Evolutionary conservation across 495 filamentous ascomycete species (phyloP).

Genomic region (Podospora sp.): DNA sequence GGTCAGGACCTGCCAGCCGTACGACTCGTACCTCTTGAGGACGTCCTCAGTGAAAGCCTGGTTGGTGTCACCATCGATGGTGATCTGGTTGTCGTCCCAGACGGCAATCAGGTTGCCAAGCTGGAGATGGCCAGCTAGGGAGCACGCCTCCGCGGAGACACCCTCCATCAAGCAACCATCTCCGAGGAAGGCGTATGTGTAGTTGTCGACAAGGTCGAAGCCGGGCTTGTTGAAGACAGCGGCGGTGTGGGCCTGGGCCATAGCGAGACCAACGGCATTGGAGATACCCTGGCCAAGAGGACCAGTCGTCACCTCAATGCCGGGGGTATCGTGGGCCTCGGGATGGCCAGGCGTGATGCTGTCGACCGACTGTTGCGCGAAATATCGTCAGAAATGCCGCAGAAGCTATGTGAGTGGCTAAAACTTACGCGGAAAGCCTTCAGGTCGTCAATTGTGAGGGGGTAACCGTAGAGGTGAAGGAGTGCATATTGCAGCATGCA

Average conservation of each 20-base stretch:
- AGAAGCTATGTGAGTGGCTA: not conserved
- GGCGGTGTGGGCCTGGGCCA: conserved; percentile 88
- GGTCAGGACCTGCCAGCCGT: conserved; percentile 91
- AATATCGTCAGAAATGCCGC: conserved; percentile 22
- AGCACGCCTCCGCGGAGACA: conserved; percentile 90
- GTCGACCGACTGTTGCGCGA: conserved; percentile 64
- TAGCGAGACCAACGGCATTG: conserved; percentile 95
- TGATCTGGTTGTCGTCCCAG: conserved; percentile 99
- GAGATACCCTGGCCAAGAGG: conserved; percentile 94
- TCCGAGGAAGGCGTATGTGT: conserved; percentile 95
- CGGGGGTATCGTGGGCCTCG: conserved; percentile 93
- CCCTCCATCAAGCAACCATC: conserved; percentile 99
- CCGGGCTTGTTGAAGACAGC: conserved; percentile 97
- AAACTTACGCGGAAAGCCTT: conserved; percentile 89
- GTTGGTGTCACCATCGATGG: conserved; percentile 87
- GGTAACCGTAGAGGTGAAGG: conserved; percentile 95
- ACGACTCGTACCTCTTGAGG: conserved; percentile 90
- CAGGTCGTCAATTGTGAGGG: conserved; percentile 80
- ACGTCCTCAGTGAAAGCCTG: conserved; percentile 98
- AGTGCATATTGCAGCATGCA: conserved; percentile 99
- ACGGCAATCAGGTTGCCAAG: conserved; percentile 95
- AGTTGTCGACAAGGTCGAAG: conserved; percentile 88
- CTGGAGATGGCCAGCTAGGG: conserved; percentile 92
- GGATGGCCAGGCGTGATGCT: conserved; percentile 97
- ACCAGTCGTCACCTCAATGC: conserved; percentile 96